Evolutionary conservation across 176 grass and related monocot species (phyloP).

Genomic region (Cenchrus fungigraminus): DNA sequence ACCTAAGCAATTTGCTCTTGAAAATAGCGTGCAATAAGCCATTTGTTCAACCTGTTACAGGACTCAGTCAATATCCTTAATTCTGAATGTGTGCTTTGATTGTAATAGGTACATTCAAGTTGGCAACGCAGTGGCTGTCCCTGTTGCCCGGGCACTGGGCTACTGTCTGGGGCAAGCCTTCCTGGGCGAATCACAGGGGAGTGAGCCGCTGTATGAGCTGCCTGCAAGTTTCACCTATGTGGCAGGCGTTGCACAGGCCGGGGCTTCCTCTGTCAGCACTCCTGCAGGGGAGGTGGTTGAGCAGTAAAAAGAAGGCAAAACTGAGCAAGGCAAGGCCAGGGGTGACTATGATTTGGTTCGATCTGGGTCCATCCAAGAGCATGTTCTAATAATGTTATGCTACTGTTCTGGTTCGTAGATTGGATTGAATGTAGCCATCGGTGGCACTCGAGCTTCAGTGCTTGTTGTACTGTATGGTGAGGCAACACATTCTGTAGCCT

Average conservation of each 20-base stretch:
- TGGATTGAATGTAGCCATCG: not conserved
- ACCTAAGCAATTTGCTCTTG: not conserved
- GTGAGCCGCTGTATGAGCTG: conserved; percentile 7
- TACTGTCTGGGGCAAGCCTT: conserved; percentile 47
- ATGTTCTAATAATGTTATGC: not conserved
- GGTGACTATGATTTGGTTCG: not conserved
- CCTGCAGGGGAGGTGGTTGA: conserved; percentile 50
- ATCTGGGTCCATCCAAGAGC: not conserved
- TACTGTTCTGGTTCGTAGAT: not conserved
- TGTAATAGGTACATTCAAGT: conserved; percentile 58
- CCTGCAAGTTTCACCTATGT: conserved; percentile 37
- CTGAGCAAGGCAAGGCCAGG: not conserved
- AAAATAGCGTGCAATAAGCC: not conserved
- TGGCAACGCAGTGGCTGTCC: conserved; percentile 53
- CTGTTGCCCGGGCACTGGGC: conserved; percentile 52
- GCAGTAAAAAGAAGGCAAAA: not conserved
- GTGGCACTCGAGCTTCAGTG: not conserved
- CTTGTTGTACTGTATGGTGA: conserved; percentile 21
- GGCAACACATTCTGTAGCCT: not conserved
- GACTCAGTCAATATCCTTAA: not conserved
- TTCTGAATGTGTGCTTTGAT: not conserved
- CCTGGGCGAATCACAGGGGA: conserved; percentile 35
- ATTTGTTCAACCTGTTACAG: no score
- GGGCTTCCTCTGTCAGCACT: conserved; percentile 10
- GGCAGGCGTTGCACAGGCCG: not conserved